Base-by-base conservation (phyloP, 768 basidiomycete species). In the Leucosporidium creatinivorum region DNA sequence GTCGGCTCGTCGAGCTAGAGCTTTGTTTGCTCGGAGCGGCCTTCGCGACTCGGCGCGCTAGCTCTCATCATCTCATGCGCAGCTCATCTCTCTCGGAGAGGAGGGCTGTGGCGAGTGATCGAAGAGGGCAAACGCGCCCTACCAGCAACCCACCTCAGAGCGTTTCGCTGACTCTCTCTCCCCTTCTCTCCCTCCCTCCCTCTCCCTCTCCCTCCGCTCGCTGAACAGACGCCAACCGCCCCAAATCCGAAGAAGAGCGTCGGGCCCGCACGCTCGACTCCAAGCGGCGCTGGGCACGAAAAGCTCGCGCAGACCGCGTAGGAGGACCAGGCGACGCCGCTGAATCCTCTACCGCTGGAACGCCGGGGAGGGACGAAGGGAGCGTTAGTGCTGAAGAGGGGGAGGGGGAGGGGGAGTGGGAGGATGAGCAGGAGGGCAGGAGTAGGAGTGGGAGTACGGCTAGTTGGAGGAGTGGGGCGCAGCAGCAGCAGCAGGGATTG, bases 271-370 rank as follows among this genome's bases (percentile, higher is more conserved):
- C 72, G 25, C 70, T 79, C 49, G 76, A 76, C 62, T 66, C 68
- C 47, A 81, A 81, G 67, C 70, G 79, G 21, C 73, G 77, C 1
- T 81, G 80, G 80, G 79, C 79, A 7, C 73, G 73, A 31, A 79
- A 78, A 69, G 76, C 78, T 56, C 73, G 80, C 23, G 70, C 70
- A 30, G 72, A 70, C 8, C 44, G 60, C 36, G n/a, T 28, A 21
- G 31, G 58, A 28, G 26, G 28, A n/a, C 30, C 28, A n/a, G n/a
- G n/a, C 25, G 60, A 58, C 19, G 31, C 5, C 18, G 50, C 28
- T 44, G 54, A 8, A 2, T 49, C 50, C 51, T 59, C 19, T 61
- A 66, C 28, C 23, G n/a, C 44, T 50, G 39, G n/a, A 30, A 57
- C 18, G 65, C 52, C 33, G 28, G 55, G 64, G 8, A 59, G 69